phyloP scores from a whole-genome alignment of 2,329 filamentous ascomycete genomes.

The Penicillium janthinellum region DNA sequence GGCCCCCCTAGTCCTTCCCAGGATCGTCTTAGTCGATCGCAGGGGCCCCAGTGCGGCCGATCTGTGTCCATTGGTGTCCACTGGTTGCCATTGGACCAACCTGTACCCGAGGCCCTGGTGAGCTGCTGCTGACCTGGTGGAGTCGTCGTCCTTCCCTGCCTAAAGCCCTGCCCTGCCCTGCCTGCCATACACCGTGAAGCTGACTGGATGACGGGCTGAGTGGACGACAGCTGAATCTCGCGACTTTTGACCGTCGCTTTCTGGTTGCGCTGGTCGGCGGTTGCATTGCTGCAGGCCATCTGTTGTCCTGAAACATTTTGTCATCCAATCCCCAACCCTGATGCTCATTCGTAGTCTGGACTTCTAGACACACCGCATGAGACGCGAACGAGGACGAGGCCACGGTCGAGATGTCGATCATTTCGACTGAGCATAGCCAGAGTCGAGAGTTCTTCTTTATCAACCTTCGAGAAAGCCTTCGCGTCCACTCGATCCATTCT shows the following conservation, averaged over 20 bases:
- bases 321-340: conserved; percentile 13
- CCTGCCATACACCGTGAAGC: background rate
- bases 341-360: background rate
- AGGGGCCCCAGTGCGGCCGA: conserved; percentile 22
- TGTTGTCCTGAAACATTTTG: conserved; percentile 12
- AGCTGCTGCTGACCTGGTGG: conserved; percentile 1
- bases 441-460: background rate
- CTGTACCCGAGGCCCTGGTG: conserved; percentile 9
- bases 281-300: conserved; percentile 8
- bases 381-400: background rate
- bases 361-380: conserved; percentile 10
- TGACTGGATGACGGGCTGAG: background rate
- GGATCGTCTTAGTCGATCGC: conserved; percentile 26
- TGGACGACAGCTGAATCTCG: background rate
- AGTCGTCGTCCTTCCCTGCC: background rate
- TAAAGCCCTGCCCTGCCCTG: background rate
- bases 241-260: background rate
- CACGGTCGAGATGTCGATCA: background rate
- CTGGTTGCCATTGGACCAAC: conserved; percentile 20
- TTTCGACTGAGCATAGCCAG: background rate
- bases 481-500: conserved; percentile 19
- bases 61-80: conserved; percentile 29
- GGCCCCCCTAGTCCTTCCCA: conserved; percentile 16
- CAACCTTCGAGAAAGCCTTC: conserved; percentile 15
- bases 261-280: conserved; percentile 4